phyloP scores from a whole-genome alignment of 164 flowering plant genomes.

The Aristolochia californica region DNA sequence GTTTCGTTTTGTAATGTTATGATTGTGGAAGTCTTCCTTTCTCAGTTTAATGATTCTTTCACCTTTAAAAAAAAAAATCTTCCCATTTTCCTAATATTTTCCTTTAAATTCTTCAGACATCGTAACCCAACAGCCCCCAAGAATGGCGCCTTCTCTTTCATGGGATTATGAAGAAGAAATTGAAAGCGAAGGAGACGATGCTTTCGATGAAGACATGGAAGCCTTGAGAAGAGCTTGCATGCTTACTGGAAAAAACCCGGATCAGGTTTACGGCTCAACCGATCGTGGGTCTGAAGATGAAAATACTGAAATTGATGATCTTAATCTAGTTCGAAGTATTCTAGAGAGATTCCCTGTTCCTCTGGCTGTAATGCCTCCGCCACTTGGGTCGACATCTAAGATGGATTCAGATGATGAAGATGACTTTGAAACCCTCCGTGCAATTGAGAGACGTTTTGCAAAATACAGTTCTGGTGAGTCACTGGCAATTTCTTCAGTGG shows the following conservation, averaged over 20 bases:
- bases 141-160: background rate
- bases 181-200: slow-evolving; percentile 19
- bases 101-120: no score
- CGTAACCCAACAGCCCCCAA: no score
- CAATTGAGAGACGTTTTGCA: slow-evolving; percentile 52
- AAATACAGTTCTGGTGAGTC: slow-evolving; percentile 33
- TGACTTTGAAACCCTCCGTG: slow-evolving; percentile 60
- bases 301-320: slow-evolving; percentile 30
- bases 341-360: slow-evolving; percentile 26
- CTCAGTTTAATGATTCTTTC: no score
- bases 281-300: slow-evolving; percentile 19
- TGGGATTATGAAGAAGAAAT: slow-evolving; percentile 6
- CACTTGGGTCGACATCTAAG: slow-evolving; percentile 5
- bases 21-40: no score
- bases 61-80: no score
- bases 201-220: slow-evolving; percentile 33
- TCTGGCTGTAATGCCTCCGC: slow-evolving; percentile 12
- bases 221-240: slow-evolving; percentile 33
- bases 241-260: slow-evolving; percentile 21
- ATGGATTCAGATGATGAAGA: slow-evolving; percentile 33
- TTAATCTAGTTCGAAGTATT: slow-evolving; percentile 36
- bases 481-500: background rate
- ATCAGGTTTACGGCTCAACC: slow-evolving; percentile 9
- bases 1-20: no score
- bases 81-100: no score